Percentiles rank a stretch among this genome's conserved stretches.
Conservation (phyloP, 495 filamentous ascomycete species). For the Paragyromitra xinjiangensis region DNA sequence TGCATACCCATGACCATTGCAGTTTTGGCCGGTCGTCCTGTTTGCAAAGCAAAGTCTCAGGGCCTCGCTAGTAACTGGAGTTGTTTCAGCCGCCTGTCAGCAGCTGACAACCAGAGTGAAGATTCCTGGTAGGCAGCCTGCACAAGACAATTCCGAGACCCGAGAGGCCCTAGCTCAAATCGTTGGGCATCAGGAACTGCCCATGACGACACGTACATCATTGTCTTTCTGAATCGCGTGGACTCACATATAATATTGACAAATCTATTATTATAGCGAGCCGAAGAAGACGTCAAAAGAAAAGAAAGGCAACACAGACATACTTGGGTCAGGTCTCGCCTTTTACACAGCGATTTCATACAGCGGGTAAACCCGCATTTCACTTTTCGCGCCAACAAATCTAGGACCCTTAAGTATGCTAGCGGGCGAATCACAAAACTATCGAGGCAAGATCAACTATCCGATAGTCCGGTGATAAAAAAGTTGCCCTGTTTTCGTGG, state of each 20-base stretch:
- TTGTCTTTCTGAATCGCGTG: background rate
- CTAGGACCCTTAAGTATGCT: background rate
- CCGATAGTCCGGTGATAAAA: background rate
- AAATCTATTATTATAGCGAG: conserved; percentile 17
- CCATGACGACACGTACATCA: background rate
- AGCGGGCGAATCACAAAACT: background rate
- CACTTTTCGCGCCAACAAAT: background rate
- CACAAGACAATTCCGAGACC: background rate
- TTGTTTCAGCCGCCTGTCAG: conserved; percentile 1
- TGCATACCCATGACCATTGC: background rate
- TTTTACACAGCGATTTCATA: background rate
- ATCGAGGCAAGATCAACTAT: too few relatives aligned
- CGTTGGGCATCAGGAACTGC: background rate
- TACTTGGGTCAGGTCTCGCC: background rate
- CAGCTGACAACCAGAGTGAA: background rate
- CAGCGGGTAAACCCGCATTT: background rate
- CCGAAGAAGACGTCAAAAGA: conserved; percentile 20
- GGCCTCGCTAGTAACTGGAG: background rate
- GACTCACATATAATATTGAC: background rate
- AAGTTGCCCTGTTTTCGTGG: background rate
- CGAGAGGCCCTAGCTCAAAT: conserved; percentile 3
- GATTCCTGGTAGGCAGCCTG: background rate
- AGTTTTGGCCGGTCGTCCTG: background rate
- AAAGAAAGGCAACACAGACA: conserved; percentile 14
- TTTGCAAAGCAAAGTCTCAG: background rate